Evolutionary conservation across 1,139 yeast genomes (phyloP).

Genomic region (Protomyces lactucae-debilis): DNA sequence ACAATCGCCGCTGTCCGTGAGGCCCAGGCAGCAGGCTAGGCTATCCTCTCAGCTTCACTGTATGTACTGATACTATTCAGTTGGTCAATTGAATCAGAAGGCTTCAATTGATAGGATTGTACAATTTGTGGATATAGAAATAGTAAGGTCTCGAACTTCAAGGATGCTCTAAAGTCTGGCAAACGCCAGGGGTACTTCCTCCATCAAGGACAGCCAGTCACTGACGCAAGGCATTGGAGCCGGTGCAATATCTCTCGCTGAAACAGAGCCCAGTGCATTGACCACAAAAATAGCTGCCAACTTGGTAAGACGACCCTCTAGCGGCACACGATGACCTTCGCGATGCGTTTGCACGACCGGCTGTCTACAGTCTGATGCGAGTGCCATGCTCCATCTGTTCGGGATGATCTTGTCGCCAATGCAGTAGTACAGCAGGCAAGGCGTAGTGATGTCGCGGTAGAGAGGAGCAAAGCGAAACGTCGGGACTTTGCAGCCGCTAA

Average conservation of each 20-base stretch:
- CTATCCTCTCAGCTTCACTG: no score
- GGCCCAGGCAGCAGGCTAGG: no score
- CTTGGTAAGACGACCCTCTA: neutral
- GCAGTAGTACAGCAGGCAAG: constrained; percentile 48
- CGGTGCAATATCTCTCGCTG: neutral
- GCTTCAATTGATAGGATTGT: no score
- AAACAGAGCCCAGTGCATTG: neutral
- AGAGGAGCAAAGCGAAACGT: constrained; percentile 51
- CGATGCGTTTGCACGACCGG: constrained; percentile 6
- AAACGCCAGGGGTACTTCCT: constrained; percentile 13
- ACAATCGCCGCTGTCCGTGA: no score
- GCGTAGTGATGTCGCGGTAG: constrained; percentile 48
- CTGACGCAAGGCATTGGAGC: constrained; percentile 20
- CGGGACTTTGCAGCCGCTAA: constrained; percentile 68
- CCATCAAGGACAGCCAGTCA: constrained; percentile 18
- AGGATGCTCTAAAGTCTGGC: neutral
- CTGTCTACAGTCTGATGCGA: constrained; percentile 10
- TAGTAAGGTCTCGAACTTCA: no score
- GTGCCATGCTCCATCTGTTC: constrained; percentile 20
- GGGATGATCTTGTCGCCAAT: constrained; percentile 22
- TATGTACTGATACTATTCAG: no score
- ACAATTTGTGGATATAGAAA: no score
- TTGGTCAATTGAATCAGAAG: no score
- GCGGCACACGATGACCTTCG: constrained; percentile 22
- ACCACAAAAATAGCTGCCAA: constrained; percentile 7